Conservation (phyloP, 352 stramenopile species). For the Pythium rishiriense region DNA sequence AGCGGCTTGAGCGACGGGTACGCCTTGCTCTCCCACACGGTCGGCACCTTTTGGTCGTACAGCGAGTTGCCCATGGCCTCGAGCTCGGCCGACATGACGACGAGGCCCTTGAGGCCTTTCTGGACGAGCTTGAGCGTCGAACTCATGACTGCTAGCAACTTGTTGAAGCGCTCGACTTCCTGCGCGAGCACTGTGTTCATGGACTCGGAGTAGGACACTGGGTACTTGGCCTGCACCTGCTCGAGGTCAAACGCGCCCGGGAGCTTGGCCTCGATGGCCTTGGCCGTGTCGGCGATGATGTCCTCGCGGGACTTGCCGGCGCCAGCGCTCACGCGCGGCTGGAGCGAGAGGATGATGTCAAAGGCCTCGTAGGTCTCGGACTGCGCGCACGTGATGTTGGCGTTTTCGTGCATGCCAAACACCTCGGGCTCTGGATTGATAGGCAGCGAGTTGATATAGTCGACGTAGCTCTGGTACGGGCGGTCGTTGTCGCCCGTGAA, state of each 20-base stretch:
- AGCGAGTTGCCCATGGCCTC: conserved; percentile 85
- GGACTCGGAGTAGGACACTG: conserved; percentile 90
- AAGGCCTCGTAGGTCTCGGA: conserved; percentile 90
- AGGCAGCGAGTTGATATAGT: conserved; percentile 93
- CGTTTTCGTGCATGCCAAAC: conserved; percentile 95
- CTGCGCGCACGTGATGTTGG: conserved; percentile 92
- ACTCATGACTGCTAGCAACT: conserved; percentile 66
- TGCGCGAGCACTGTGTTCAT: conserved; percentile 96
- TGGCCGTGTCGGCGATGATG: conserved; percentile 73
- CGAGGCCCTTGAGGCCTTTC: conserved; percentile 70
- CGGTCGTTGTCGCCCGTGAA: conserved; percentile 70
- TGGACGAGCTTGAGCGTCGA: conserved; percentile 71
- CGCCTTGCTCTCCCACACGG: conserved; percentile 84
- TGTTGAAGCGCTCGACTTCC: conserved; percentile 86
- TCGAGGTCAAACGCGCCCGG: conserved; percentile 77
- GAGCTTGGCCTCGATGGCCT: conserved; percentile 66
- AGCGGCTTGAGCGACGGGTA: conserved; percentile 92
- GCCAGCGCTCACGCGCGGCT: conserved; percentile 65
- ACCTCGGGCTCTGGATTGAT: conserved; percentile 91
- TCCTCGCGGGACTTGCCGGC: conserved; percentile 76
- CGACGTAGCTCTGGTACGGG: conserved; percentile 83
- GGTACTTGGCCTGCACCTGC: conserved; percentile 80
- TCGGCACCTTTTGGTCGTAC: conserved; percentile 90
- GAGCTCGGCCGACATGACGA: conserved; percentile 86
- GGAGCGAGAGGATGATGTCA: conserved; percentile 84